Percentiles rank a stretch among this genome's conserved stretches.
Conservation (phyloP, 768 basidiomycete species). For the Infundibulicybe gibba region DNA sequence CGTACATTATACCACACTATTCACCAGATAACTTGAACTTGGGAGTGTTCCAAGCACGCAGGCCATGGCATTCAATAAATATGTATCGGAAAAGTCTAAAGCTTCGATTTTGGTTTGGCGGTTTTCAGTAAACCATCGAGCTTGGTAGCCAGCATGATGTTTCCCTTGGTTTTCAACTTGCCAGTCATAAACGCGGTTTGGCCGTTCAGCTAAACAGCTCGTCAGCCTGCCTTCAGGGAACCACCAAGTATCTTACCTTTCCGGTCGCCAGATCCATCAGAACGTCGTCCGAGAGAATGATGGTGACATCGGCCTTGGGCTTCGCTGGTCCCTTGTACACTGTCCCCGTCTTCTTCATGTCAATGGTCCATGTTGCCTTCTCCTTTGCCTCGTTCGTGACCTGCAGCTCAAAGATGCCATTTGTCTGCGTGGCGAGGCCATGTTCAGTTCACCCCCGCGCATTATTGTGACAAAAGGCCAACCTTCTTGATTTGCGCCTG, state of each 20-base stretch:
- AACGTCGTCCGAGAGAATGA: slow-evolving; percentile 75
- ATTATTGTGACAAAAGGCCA: neutral
- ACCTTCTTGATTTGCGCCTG: slow-evolving; percentile 76
- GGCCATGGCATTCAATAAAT: neutral
- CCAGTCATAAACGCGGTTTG: slow-evolving; percentile 98
- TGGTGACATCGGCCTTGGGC: slow-evolving; percentile 79
- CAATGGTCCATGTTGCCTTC: slow-evolving; percentile 85
- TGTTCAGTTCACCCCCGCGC: neutral
- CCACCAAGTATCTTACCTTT: slow-evolving; percentile 45
- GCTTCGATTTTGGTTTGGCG: slow-evolving; percentile 45
- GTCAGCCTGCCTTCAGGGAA: neutral
- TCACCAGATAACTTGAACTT: slow-evolving; percentile 4
- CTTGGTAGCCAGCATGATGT: slow-evolving; percentile 93
- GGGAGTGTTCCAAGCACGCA: neutral
- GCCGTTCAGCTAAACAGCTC: slow-evolving; percentile 59
- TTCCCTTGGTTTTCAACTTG: slow-evolving; percentile 87
- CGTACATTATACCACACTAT: neutral
- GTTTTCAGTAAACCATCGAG: slow-evolving; percentile 84
- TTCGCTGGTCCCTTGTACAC: slow-evolving; percentile 73
- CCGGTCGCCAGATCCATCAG: slow-evolving; percentile 68
- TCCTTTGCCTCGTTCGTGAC: slow-evolving; percentile 72
- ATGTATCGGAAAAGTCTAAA: neutral
- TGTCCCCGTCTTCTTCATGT: slow-evolving; percentile 80
- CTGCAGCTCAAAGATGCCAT: slow-evolving; percentile 84
- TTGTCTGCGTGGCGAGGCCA: slow-evolving; percentile 46